Percentiles rank a stretch among this genome's conserved stretches.
Evolutionary conservation across 805 yeast species (phyloP).

Genomic region (Jamesozyma jinghongensis): DNA sequence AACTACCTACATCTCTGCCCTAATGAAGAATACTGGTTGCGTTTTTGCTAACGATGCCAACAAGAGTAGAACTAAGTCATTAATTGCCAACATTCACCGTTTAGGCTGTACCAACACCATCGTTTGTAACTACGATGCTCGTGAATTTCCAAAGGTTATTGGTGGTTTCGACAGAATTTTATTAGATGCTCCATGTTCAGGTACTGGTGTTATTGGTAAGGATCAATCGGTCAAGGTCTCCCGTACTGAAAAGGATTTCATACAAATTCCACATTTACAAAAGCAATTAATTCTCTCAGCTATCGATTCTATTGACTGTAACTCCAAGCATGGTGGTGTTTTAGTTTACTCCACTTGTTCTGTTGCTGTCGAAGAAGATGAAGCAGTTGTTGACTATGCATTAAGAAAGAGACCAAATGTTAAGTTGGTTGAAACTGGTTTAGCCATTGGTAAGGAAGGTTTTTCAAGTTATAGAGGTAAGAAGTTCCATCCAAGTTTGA

Average conservation of each 20-base stretch:
- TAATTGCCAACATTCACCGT: slow-evolving; percentile 95
- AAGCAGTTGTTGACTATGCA: slow-evolving; percentile 97
- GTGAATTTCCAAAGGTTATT: slow-evolving; percentile 95
- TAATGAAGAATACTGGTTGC: slow-evolving; percentile 97
- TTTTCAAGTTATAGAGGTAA: slow-evolving; percentile 91
- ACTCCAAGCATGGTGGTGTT: slow-evolving; percentile 83
- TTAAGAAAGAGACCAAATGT: slow-evolving; percentile 94
- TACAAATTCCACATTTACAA: slow-evolving; percentile 93
- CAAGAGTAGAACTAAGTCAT: slow-evolving; percentile 90
- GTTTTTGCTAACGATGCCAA: slow-evolving; percentile 96
- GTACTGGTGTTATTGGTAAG: slow-evolving; percentile 98
- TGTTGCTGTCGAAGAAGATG: slow-evolving; percentile 96
- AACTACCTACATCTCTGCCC: slow-evolving; percentile 86
- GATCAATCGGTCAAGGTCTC: slow-evolving; percentile 90
- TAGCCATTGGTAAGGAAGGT: slow-evolving; percentile 92
- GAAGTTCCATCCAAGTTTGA: slow-evolving; percentile 67
- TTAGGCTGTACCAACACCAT: slow-evolving; percentile 93
- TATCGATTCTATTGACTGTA: slow-evolving; percentile 93
- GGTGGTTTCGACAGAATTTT: slow-evolving; percentile 96
- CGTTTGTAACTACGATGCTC: slow-evolving; percentile 95
- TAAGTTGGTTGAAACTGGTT: slow-evolving; percentile 82
- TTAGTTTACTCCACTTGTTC: slow-evolving; percentile 98
- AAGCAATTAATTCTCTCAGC: slow-evolving; percentile 90
- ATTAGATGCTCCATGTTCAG: slow-evolving; percentile 98
- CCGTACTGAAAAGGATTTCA: slow-evolving; percentile 92